A percentile compares a stretch with the other conserved stretches of the same genome.
Evolutionary conservation across 208 protist species (phyloP).

Genomic region (Leishmania amazonensis): DNA sequence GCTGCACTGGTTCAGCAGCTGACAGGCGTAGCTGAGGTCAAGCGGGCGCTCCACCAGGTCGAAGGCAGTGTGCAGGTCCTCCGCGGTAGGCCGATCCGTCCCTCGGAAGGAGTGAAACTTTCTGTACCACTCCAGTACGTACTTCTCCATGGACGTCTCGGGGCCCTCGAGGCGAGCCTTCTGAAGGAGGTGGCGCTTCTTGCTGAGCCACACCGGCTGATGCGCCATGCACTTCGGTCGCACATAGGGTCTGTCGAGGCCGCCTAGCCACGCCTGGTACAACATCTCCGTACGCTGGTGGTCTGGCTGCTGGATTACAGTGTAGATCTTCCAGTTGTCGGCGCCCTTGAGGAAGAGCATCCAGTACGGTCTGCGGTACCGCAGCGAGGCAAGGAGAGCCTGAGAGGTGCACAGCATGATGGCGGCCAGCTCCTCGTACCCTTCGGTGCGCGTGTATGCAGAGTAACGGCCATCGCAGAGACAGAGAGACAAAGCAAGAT

Average conservation of each 20-base stretch:
- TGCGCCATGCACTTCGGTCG: constrained; percentile 92
- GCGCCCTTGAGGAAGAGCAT: constrained; percentile 91
- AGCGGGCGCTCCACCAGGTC: constrained; percentile 90
- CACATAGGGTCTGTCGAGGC: constrained; percentile 88
- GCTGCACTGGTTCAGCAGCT: constrained; percentile 85
- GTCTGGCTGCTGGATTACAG: constrained; percentile 90
- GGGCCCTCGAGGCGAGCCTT: constrained; percentile 84
- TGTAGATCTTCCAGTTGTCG: constrained; percentile 94
- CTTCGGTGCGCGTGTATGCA: not conserved
- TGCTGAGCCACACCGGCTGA: constrained; percentile 88
- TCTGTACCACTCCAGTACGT: constrained; percentile 88
- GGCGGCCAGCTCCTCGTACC: not conserved
- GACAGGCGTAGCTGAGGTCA: constrained; percentile 90
- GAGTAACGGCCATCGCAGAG: not conserved
- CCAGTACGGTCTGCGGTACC: constrained; percentile 59
- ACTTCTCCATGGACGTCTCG: constrained; percentile 88
- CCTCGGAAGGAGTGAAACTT: constrained; percentile 84
- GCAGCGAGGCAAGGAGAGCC: constrained; percentile 48
- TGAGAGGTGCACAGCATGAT: constrained; percentile 40
- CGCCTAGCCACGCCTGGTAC: constrained; percentile 92
- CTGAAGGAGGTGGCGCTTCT: constrained; percentile 86
- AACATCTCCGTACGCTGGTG: constrained; percentile 93
- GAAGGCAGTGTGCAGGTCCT: constrained; percentile 90
- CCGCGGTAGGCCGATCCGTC: constrained; percentile 72
- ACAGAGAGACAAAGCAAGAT: not conserved